Evolutionary conservation across 1,284 basidiomycete species (phyloP).

Genomic region (Boletus smithii): DNA sequence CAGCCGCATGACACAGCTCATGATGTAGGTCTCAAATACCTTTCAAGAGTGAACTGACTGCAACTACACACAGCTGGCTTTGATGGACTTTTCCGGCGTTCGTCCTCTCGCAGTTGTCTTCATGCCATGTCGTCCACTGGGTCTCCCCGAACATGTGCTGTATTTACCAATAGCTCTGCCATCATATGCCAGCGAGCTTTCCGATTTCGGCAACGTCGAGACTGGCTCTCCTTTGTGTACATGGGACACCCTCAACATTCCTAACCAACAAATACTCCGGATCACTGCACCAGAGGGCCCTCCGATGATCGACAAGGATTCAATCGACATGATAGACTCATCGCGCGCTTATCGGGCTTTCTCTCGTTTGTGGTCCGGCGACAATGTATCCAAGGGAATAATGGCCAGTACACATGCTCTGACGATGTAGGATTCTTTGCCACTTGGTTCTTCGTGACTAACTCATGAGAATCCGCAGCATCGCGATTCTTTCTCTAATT

Average conservation of each 20-base stretch:
- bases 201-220: constrained; percentile 32
- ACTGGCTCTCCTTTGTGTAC: constrained; percentile 41
- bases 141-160: constrained; percentile 49
- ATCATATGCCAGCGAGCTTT: constrained; percentile 31
- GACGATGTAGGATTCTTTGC: constrained; percentile 50
- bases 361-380: constrained; percentile 41
- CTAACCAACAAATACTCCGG: constrained; percentile 40
- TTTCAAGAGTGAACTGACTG: constrained; percentile 40
- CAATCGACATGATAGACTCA: constrained; percentile 43
- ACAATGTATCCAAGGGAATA: constrained; percentile 37
- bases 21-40: constrained; percentile 45
- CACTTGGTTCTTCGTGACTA: constrained; percentile 8
- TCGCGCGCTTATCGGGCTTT: constrained; percentile 45
- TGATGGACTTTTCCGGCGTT: constrained; percentile 36
- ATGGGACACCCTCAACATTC: constrained; percentile 49
- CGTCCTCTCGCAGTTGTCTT: constrained; percentile 66
- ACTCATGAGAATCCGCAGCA: constrained; percentile 38
- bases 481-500: constrained; percentile 65
- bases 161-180: constrained; percentile 56
- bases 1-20: constrained; percentile 31
- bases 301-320: constrained; percentile 45
- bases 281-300: constrained; percentile 35
- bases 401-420: constrained; percentile 52
- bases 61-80: constrained; percentile 43
- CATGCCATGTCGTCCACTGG: constrained; percentile 47